Evolutionary conservation across 805 yeast species (phyloP).

Genomic region (Barnettozyma californica): DNA sequence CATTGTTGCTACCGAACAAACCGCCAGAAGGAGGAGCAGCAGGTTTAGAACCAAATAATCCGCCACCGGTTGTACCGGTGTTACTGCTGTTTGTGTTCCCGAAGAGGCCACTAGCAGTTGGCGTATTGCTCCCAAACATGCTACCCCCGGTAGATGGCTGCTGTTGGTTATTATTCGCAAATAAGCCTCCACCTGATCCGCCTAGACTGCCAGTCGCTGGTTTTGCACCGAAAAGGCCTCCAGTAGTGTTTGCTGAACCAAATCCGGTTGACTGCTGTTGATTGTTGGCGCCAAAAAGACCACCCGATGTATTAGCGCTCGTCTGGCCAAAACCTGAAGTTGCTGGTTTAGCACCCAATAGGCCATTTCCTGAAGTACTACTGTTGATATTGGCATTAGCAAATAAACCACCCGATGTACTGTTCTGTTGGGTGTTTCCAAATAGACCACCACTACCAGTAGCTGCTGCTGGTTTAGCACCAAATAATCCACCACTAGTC

Average conservation of each 20-base stretch:
- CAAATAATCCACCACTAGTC: conserved; percentile 26
- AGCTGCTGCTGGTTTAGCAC: conserved; percentile 17
- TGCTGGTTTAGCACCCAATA: conserved; percentile 30
- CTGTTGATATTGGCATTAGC: conserved; percentile 27
- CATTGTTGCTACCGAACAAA: conserved; percentile 12
- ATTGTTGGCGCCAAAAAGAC: conserved; percentile 31
- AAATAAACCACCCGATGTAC: conserved; percentile 28
- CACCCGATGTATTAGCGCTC: conserved; percentile 15
- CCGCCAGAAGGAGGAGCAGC: conserved; percentile 9
- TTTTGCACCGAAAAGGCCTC: conserved; percentile 40
- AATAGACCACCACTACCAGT: conserved; percentile 25
- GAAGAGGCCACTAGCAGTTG: conserved; percentile 2
- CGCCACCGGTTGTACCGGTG: conserved; percentile 30
- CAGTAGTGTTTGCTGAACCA: conserved; percentile 29
- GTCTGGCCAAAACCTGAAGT: conserved; percentile 29
- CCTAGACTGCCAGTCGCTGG: conserved; percentile 21
- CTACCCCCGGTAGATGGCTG: conserved; percentile 18
- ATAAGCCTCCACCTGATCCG: conserved; percentile 18
- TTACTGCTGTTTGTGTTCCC: conserved; percentile 20
- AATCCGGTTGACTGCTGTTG: conserved; percentile 31
- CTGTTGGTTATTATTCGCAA: conserved; percentile 17
- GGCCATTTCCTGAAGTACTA: conserved; percentile 27
- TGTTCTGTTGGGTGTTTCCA: conserved; percentile 16
- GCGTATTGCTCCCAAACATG: conserved; percentile 12
- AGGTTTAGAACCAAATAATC: conserved; percentile 31